Conservation (phyloP, 108 stramenopile genomes). For the Cyclotella kingstonii region DNA sequence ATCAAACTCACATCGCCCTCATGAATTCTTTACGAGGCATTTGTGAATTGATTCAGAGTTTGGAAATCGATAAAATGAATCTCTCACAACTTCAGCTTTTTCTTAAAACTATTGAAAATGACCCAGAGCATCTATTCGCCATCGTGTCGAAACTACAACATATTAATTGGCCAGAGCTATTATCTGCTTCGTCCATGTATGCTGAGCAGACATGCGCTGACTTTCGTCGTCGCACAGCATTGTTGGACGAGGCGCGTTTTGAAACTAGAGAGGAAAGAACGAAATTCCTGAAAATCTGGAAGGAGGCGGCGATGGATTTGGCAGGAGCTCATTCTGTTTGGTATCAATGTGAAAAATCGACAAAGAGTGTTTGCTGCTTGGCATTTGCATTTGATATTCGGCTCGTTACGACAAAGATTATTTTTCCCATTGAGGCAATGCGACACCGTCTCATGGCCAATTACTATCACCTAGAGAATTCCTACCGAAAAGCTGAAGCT, state of each 20-base stretch:
- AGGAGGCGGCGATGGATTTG: constrained; percentile 23
- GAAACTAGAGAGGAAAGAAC: constrained; percentile 14
- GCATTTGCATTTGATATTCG: not conserved
- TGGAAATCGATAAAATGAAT: not conserved
- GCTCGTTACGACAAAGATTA: not conserved
- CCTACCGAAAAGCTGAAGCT: constrained; percentile 19
- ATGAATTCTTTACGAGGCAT: constrained; percentile 4
- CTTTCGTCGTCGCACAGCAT: constrained; percentile 19
- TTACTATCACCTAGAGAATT: constrained; percentile 24
- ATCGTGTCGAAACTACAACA: constrained; percentile 12
- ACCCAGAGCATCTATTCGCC: not conserved
- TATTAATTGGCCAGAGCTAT: constrained; percentile 12
- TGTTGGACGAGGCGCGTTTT: constrained; percentile 19
- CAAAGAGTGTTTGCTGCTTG: constrained; percentile 3
- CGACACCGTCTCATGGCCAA: constrained; percentile 14
- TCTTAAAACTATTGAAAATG: not conserved
- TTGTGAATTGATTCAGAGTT: not conserved
- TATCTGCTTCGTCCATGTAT: not conserved
- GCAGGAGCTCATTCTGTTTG: constrained; percentile 22
- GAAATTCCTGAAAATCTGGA: constrained; percentile 20
- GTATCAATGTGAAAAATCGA: constrained; percentile 10
- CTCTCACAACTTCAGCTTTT: not conserved
- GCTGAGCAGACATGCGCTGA: constrained; percentile 22
- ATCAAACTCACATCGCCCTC: constrained; percentile 1
- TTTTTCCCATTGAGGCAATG: constrained; percentile 1